Conservation (phyloP, 148 eudicot genomes). For the Nepenthes mirabilis region DNA sequence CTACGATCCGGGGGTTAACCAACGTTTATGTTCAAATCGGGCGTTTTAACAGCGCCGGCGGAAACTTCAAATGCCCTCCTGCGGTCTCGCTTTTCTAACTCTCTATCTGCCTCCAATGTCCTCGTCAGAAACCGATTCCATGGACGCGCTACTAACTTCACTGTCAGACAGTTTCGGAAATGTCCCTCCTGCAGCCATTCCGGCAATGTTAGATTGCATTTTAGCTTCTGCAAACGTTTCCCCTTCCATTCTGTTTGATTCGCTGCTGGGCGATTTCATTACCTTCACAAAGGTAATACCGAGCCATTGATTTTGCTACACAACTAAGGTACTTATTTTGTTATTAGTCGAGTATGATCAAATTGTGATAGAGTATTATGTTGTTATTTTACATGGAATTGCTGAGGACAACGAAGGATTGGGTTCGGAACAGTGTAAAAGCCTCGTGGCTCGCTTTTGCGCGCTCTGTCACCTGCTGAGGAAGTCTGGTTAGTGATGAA, state of each 20-base stretch:
- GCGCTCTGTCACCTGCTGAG: slow-evolving; percentile 66
- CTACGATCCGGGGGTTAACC: too few species aligned
- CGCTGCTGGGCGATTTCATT: slow-evolving; percentile 38
- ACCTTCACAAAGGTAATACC: slow-evolving; percentile 32
- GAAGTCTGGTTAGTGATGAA: slow-evolving; percentile 41
- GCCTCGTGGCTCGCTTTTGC: slow-evolving; percentile 36
- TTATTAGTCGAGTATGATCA: neutral
- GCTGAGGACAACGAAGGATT: slow-evolving; percentile 20
- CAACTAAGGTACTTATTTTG: neutral
- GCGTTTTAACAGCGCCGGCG: too few species aligned
- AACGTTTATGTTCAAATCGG: too few species aligned
- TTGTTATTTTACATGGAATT: slow-evolving; percentile 16
- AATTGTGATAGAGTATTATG: neutral
- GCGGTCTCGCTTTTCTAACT: too few species aligned
- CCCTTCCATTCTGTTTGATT: slow-evolving; percentile 44
- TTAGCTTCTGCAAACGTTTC: slow-evolving; percentile 40
- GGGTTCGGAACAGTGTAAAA: slow-evolving; percentile 29
- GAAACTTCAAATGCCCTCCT: too few species aligned
- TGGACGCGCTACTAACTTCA: slow-evolving; percentile 11
- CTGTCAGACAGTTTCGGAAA: slow-evolving; percentile 48
- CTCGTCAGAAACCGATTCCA: slow-evolving; percentile 2
- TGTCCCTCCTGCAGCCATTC: slow-evolving; percentile 69
- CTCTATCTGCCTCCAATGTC: slow-evolving; percentile 1
- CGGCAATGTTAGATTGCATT: slow-evolving; percentile 78
- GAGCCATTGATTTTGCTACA: neutral